phyloP scores from a whole-genome alignment of 768 basidiomycete species.

The Chalciporus sphaerocephalus region DNA sequence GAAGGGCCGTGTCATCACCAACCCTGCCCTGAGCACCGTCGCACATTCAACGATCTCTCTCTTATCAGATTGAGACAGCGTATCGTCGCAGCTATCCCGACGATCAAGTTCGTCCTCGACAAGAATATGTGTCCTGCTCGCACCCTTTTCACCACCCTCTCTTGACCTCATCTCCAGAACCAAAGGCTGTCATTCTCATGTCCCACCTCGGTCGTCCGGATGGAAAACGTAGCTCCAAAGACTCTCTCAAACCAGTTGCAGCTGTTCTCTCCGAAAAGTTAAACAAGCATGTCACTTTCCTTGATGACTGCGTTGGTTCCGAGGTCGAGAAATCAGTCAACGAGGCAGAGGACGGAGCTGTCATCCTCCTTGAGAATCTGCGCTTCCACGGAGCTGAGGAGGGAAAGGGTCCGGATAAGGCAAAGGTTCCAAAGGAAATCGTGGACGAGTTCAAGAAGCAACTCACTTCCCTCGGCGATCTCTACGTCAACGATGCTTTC shows the following conservation, averaged over 20 bases:
- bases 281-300: conserved; percentile 72
- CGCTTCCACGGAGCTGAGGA: conserved; percentile 99
- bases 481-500: conserved; percentile 98
- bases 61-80: conserved; percentile 50
- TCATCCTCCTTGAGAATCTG: conserved; percentile 94
- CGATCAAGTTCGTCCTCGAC: conserved; percentile 88
- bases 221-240: conserved; percentile 83
- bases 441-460: conserved; percentile 82
- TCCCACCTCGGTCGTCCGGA: conserved; percentile 98
- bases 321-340: conserved; percentile 78
- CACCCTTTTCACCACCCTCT: not conserved
- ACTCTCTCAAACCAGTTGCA: conserved; percentile 86
- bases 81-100: conserved; percentile 94
- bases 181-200: conserved; percentile 86
- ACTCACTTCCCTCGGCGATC: conserved; percentile 88
- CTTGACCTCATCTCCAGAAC: conserved; percentile 44
- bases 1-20: conserved; percentile 90
- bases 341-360: conserved; percentile 52
- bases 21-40: conserved; percentile 74
- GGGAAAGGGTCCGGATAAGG: conserved; percentile 95
- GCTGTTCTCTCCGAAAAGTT: conserved; percentile 46
- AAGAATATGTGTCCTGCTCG: conserved; percentile 47
- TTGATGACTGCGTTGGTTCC: conserved; percentile 79
- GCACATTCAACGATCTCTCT: conserved; percentile 1
- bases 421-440: conserved; percentile 80